Evolutionary conservation across 2,329 filamentous ascomycete genomes (phyloP).

Genomic region (Calonectria pteridis): DNA sequence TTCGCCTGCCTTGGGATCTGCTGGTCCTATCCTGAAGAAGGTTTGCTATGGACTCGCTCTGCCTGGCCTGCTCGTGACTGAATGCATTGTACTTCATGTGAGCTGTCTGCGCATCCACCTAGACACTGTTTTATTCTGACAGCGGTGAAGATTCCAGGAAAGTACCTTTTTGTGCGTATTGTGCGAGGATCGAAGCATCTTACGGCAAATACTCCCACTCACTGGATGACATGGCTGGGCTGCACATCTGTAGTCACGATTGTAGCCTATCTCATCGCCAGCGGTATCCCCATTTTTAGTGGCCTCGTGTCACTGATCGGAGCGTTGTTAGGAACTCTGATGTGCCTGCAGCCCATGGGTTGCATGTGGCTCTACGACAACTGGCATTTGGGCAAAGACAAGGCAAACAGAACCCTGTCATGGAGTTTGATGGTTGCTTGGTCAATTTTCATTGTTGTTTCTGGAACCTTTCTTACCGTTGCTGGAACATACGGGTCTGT

Average conservation of each 20-base stretch:
- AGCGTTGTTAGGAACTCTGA: slow-evolving; percentile 41
- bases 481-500: slow-evolving; percentile 19
- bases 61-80: slow-evolving; percentile 44
- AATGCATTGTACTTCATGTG: slow-evolving; percentile 1
- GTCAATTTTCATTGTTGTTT: slow-evolving; percentile 32
- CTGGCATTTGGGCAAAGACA: slow-evolving; percentile 18
- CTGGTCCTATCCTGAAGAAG: slow-evolving; percentile 57
- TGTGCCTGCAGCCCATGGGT: slow-evolving; percentile 42
- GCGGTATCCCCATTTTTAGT: slow-evolving; percentile 33
- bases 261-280: slow-evolving; percentile 40
- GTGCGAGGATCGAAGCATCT: slow-evolving; percentile 19
- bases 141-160: slow-evolving; percentile 34
- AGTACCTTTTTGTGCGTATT: slow-evolving; percentile 17
- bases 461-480: slow-evolving; percentile 10
- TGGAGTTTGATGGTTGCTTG: slow-evolving; percentile 35
- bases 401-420: background rate
- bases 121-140: slow-evolving; percentile 22
- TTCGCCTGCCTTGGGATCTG: slow-evolving; percentile 61
- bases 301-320: slow-evolving; percentile 41
- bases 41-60: slow-evolving; percentile 56
- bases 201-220: slow-evolving; percentile 5
- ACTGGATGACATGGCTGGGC: slow-evolving; percentile 19
- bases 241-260: slow-evolving; percentile 36
- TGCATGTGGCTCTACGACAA: slow-evolving; percentile 44
- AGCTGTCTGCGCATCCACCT: background rate